Evolutionary conservation across 2,329 filamentous ascomycete species (phyloP).

Genomic region (Aspergillus intermedius): DNA sequence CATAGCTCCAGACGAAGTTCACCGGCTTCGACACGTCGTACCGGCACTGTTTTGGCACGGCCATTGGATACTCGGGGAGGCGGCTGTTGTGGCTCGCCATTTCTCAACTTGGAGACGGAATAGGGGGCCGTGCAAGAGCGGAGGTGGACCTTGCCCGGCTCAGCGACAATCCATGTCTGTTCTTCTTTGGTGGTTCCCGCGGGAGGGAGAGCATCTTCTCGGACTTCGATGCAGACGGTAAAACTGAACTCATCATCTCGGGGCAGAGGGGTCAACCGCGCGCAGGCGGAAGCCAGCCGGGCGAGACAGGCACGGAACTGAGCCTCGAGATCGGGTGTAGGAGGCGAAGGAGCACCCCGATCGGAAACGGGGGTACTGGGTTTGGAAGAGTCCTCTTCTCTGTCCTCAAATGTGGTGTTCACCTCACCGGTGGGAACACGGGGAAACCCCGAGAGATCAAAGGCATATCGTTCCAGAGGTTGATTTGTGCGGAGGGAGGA

Average conservation of each 20-base stretch:
- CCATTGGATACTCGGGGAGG: constrained; percentile 35
- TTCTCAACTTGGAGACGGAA: constrained; percentile 33
- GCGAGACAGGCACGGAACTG: constrained; percentile 44
- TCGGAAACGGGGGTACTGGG: constrained; percentile 21
- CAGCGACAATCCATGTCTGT: constrained; percentile 56
- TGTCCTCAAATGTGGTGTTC: constrained; percentile 46
- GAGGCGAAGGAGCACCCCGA: constrained; percentile 21
- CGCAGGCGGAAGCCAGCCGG: constrained; percentile 38
- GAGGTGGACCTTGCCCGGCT: constrained; percentile 41
- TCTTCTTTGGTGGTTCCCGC: constrained; percentile 43
- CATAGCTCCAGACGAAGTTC: constrained; percentile 63
- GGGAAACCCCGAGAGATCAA: constrained; percentile 54
- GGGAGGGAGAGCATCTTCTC: constrained; percentile 41
- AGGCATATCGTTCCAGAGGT: constrained; percentile 55
- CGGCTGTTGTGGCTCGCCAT: constrained; percentile 29
- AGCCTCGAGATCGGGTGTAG: constrained; percentile 40
- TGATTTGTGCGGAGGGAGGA: constrained; percentile 45
- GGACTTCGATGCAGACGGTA: constrained; percentile 45
- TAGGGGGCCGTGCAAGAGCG: constrained; percentile 34
- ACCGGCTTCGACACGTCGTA: constrained; percentile 58
- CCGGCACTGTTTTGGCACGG: constrained; percentile 52
- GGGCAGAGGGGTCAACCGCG: constrained; percentile 38
- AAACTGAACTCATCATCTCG: constrained; percentile 44
- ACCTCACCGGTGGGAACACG: constrained; percentile 42
- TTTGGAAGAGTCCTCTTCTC: constrained; percentile 29